Base-by-base conservation (phyloP, 169 alveolate species). In the Plasmodium reichenowi region DNA sequence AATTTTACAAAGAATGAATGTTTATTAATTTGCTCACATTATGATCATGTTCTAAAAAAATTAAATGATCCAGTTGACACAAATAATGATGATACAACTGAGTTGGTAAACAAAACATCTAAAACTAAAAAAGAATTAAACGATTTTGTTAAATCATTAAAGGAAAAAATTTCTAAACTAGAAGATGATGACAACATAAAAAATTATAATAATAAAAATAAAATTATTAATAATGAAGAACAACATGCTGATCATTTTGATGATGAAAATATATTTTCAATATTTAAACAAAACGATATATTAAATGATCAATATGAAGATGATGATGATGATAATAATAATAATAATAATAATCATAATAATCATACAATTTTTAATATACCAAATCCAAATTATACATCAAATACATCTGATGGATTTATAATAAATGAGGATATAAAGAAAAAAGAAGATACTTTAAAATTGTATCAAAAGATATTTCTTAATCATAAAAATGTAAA, bases 391-490 rank as follows among this genome's bases (percentile, higher is more conserved):
- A 76, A 78, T 29, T 43, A 15, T 8, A 22, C 59, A 47, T 17
- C 48, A 58, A 22, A 45, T 22, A 54, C 64, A 12, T 17, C 17
- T 52, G 17, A 52, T 43, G 78, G 52, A 32, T 24, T 43, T 66
- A 38, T 38, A 38, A 38, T 38, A 38, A 58, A 22, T 38, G 54
- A 83, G 3, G 59, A 83, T 22, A 56, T 59, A 7, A 68, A 56
- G 74, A 83, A 83, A 83, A 83, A 83, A 17, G 91, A 83, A 50
- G 74, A 68, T 43, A 73, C 91, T 20, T 63, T 63, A 17, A 83
- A 83, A 68, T 68, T 83, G 17, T 83, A 83, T 45, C 64, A 71
- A 56, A 67, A 83, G 70, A 83, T 83, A 85, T 83, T 83, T 62
- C 22, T 83, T 59, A 7, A 22, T 12, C 59, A 78, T 66, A 2